Percentiles rank a stretch among this genome's conserved stretches.
Conservation (phyloP, 345 rosid species). For the Lagerstroemia speciosa region DNA sequence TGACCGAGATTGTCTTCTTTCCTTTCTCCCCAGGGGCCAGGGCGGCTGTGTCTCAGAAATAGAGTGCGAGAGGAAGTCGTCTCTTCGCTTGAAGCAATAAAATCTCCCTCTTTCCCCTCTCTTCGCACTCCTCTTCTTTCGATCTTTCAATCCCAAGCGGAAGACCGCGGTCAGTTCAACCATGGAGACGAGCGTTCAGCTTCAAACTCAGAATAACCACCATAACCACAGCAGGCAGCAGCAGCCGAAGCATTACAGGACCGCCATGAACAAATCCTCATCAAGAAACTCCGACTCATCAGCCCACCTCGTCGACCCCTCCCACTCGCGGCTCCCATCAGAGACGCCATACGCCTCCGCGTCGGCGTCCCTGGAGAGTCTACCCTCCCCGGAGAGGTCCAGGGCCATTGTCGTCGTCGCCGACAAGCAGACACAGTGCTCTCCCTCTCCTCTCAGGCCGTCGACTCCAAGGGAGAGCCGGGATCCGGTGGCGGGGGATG, state of each 20-base stretch:
- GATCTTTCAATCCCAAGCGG: neutral
- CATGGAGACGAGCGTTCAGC: neutral
- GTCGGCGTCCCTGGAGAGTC: slow-evolving; percentile 17
- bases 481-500: neutral
- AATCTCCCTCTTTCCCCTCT: no score
- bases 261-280: slow-evolving; percentile 44
- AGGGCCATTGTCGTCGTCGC: slow-evolving; percentile 38
- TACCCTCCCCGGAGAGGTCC: slow-evolving; percentile 25
- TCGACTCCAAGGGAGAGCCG: neutral
- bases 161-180: neutral
- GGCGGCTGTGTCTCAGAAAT: no score
- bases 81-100: no score
- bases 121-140: neutral
- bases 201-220: neutral
- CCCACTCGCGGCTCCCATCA: slow-evolving; percentile 60
- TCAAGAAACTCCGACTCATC: slow-evolving; percentile 53
- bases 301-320: slow-evolving; percentile 44
- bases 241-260: slow-evolving; percentile 4
- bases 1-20: no score
- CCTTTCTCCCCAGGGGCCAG: no score
- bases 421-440: slow-evolving; percentile 21
- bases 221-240: neutral
- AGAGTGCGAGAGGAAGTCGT: no score
- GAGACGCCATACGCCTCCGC: slow-evolving; percentile 67
- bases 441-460: slow-evolving; percentile 8